Evolutionary conservation across 176 grass and related monocot genomes (phyloP).

Genomic region (Aegilops sharonensis): DNA sequence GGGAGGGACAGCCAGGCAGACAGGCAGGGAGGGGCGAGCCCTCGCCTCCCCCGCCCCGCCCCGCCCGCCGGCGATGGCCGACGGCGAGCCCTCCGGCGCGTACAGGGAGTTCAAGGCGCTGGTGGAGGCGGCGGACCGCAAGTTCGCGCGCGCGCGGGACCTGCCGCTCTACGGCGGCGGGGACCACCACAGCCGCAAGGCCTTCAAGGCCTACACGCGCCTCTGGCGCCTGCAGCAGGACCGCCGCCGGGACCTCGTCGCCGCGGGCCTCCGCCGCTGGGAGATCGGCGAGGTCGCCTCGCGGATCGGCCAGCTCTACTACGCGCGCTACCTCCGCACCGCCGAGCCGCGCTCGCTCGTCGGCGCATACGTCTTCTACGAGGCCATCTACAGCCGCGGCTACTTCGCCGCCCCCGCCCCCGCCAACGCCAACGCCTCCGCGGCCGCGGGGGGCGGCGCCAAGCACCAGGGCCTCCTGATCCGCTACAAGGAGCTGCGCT

Average conservation of each 20-base stretch:
- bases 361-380: constrained; percentile 97
- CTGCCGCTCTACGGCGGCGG: constrained; percentile 66
- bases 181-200: constrained; percentile 78
- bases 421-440: constrained; percentile 10
- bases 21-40: not conserved
- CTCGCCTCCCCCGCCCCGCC: not conserved
- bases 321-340: constrained; percentile 88
- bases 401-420: constrained; percentile 62
- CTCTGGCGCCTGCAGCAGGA: constrained; percentile 89
- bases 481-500: constrained; percentile 92
- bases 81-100: constrained; percentile 38
- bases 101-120: constrained; percentile 65
- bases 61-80: constrained; percentile 53
- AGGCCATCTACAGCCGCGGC: constrained; percentile 87
- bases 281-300: constrained; percentile 97
- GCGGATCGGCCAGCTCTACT: constrained; percentile 99
- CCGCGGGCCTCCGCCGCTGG: constrained; percentile 61
- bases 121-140: constrained; percentile 71
- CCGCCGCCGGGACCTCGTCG: constrained; percentile 69
- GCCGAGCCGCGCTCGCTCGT: constrained; percentile 89
- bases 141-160: constrained; percentile 95
- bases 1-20: not conserved
- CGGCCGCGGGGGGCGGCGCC: constrained; percentile 4
- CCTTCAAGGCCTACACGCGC: constrained; percentile 96
- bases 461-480: constrained; percentile 59